Base-by-base conservation (phyloP, 2,329 filamentous ascomycete genomes). In the Pseudohalonectria lignicola region DNA sequence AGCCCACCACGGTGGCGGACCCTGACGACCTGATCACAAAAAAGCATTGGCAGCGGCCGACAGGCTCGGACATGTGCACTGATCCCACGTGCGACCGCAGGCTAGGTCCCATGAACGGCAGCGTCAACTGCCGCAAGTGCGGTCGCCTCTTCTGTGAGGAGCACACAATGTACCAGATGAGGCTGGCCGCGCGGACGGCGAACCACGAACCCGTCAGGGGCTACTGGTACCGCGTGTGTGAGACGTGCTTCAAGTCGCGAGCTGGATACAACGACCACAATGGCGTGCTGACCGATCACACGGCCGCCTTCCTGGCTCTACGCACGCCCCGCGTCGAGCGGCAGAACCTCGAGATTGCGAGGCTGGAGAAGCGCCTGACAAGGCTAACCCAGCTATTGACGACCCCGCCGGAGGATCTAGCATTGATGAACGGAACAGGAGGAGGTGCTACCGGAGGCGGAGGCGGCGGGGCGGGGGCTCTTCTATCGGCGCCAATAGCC, bases 101-200 rank as follows among this genome's bases (percentile, higher is more conserved):
- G 19, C 64, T 98, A 5, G 87, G 86, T 1, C 72, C 82, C 3
- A 71, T 83, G 6, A 88, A 83, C 50, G 86, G 87, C 15, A 87
- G 73, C 51, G 79, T 98, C 50, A 95, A 98, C 57, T 98, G 92
- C 59, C 74, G 92, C 45, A 86, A 88, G 45, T 98, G 92, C 52
- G 92, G 92, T 6, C 81, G 82, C 49, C 64, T 98, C 30, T 98
- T 96, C 55, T 98, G 92, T 59, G 92, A 96, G 53, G 85, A 90
- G 49, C 92, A 98, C 57, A 96, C 92, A 37, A 94, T 98, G 88
- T 98, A 96, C 54, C 90, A 98, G 64, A 96, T 96, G 84, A 95
- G 93, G 66, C 69, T 98, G 10, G 94, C 88, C 8, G 26, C 35
- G 7, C 72, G 88, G 39, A 82, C 87, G 21, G 92, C 92, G 4